Base-by-base conservation (phyloP, 73 alveolate species). In the Paraurostyla sp. region DNA sequence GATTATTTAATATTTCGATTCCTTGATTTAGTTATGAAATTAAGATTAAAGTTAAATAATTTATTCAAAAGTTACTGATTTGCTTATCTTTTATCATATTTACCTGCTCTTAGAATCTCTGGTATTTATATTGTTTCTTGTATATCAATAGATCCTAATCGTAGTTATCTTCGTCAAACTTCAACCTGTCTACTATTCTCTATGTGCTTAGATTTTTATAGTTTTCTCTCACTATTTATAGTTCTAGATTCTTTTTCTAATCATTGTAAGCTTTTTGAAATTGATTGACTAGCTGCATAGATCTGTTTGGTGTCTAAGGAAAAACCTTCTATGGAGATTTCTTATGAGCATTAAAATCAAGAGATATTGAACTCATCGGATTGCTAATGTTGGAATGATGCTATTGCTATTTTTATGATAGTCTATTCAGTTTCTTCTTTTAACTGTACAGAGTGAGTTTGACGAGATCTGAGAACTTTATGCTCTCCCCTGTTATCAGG, bases 81-180 rank as follows among this genome's bases (percentile, higher is more conserved):
- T 60, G 78, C 30, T 30, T 60, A 32, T 27, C 30, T 27, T 60
- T 60, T n/a, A n/a, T n/a, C n/a, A n/a, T n/a, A n/a, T n/a, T n/a
- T n/a, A n/a, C n/a, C n/a, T n/a, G n/a, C 45, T 60, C 78, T 27
- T 60, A 9, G 22, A 16, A 60, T 9, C 32, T n/a, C 78, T 60
- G 32, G 30, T 25, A 60, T 27, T 27, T 9, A 60, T 60, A 60
- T 27, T 32, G 22, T 27, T 4, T 4, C 6, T 23, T 9, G 22
- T 60, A 32, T 9, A 60, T 50, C 2, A 27, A 65, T 33, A 65
- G 25, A 18, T 65, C 25, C 25, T 65, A 7, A 38, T 65, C 82
- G 25, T 65, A 65, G 41, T 65, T 32, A 16, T 65, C 58, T 38
- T 56, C 1, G 58, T 65, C 82, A 65, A 65, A 65, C 45, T 38